Evolutionary conservation across 2,329 filamentous ascomycete genomes (phyloP), one percentile per base, ranked within the genome.

Genomic region (Orbilia ellipsospora): DNA sequence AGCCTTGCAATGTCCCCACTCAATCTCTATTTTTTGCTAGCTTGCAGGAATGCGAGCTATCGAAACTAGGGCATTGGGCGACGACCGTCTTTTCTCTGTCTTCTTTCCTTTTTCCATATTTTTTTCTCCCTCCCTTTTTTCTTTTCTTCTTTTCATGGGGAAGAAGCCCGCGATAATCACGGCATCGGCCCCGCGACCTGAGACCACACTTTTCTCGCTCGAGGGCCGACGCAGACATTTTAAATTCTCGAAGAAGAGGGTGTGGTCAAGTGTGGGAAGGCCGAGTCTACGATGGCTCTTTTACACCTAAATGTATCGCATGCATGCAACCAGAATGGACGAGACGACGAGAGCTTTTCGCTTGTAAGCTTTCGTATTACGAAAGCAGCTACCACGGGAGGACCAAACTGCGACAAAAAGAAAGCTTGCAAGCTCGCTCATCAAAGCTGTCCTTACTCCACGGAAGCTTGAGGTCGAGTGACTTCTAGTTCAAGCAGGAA

Each of bases 171-270:
- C 48, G 56, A 59, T 16, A 63, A 75, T 75, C 64, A 75, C 72
- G 57, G 64, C 72, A 68, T 74, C 70, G 63, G 63, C 63, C 62
- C 69, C 69, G 69, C 56, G 45, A 44, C 63, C 48, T 74, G 63
- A 26, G 51, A 51, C 20, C 52, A 62, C 56, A 61, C 61, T 18
- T 48, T 18, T 15, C 44, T 74, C 70, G 70, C 70, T 74, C 63
- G 20, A 68, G 42, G 59, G 70, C 70, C 70, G 70, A 74, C 54
- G 57, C 70, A 64, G 6, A 48, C 10, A 10, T 36, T 48, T 48
- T 48, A 48, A 48, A 31, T 40, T 51, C 60, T 68, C 45, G 54
- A 64, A 52, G 18, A 59, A 31, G 42, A 74, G 36, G 57, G 70
- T 67, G 63, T 74, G 63, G 63, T 64, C 70, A 68, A 74, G 57